phyloP scores from a whole-genome alignment of 257 asterid genomes.

The Paulownia fortunei region DNA sequence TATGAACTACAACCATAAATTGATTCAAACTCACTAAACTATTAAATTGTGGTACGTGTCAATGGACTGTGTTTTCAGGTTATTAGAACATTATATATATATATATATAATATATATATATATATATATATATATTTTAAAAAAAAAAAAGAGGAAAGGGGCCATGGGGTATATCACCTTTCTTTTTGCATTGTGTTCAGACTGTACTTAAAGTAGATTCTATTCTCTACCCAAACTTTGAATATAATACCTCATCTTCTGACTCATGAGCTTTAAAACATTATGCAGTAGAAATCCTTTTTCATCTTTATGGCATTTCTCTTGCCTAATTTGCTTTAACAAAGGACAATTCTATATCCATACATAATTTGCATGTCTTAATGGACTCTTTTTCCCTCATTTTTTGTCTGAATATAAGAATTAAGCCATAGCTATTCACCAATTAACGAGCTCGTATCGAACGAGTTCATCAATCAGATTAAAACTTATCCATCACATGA shows the following conservation, averaged over 20 bases:
- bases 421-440: too few relatives aligned
- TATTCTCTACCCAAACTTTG: constrained; percentile 39
- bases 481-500: too few relatives aligned
- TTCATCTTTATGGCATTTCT: constrained; percentile 1
- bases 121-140: too few relatives aligned
- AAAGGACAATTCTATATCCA: neutral
- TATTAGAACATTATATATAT: neutral
- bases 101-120: too few relatives aligned
- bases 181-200: constrained; percentile 39
- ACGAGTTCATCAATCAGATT: too few relatives aligned
- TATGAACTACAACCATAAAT: too few relatives aligned
- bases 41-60: too few relatives aligned
- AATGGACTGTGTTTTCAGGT: neutral
- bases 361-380: too few relatives aligned
- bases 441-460: too few relatives aligned
- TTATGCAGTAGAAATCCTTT: neutral
- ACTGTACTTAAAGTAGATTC: constrained; percentile 46
- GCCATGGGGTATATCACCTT: constrained; percentile 27
- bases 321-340: neutral
- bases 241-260: constrained; percentile 23
- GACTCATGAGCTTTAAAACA: neutral
- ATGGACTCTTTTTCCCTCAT: too few relatives aligned
- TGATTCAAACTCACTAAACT: too few relatives aligned
- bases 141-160: neutral
- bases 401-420: too few relatives aligned